phyloP scores from a whole-genome alignment of 2,329 filamentous ascomycete species.

The Talaromyces sp. region DNA sequence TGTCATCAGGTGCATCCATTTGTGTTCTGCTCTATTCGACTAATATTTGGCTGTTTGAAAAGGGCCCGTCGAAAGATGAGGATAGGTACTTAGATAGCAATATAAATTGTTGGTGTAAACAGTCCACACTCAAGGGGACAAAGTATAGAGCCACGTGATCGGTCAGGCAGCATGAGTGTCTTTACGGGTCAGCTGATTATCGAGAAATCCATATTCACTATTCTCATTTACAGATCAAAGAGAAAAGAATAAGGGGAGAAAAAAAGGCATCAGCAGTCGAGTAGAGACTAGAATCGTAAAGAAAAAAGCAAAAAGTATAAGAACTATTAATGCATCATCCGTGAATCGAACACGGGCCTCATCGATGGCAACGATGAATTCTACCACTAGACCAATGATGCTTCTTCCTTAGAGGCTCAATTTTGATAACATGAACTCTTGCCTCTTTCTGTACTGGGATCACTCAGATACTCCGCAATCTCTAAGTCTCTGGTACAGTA shows the following conservation, averaged over 20 bases:
- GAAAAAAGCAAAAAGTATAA: conserved; percentile 19
- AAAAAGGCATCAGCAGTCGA: not conserved
- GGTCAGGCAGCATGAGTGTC: not conserved
- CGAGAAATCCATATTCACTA: not conserved
- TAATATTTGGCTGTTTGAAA: not conserved
- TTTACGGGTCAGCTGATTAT: not conserved
- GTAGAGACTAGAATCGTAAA: too few relatives aligned
- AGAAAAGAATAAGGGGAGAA: not conserved
- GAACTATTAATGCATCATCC: conserved; percentile 37
- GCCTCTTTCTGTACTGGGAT: not conserved
- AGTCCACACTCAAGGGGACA: not conserved
- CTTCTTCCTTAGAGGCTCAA: too few relatives aligned
- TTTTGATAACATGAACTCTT: too few relatives aligned
- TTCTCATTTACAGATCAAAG: not conserved
- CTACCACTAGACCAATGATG: conserved; percentile 47
- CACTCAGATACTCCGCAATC: conserved; percentile 1
- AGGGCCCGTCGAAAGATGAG: not conserved
- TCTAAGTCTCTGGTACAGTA: not conserved
- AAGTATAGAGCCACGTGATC: conserved; percentile 1
- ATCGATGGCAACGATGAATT: conserved; percentile 47
- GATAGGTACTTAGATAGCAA: not conserved
- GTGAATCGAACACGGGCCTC: conserved; percentile 48
- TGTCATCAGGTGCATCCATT: conserved; percentile 46
- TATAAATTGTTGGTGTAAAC: not conserved
- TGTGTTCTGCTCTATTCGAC: not conserved